Evolutionary conservation across 257 asterid genomes (phyloP), one percentile per base, ranked within the genome.

Genomic region (Rubia yunnanensis): DNA sequence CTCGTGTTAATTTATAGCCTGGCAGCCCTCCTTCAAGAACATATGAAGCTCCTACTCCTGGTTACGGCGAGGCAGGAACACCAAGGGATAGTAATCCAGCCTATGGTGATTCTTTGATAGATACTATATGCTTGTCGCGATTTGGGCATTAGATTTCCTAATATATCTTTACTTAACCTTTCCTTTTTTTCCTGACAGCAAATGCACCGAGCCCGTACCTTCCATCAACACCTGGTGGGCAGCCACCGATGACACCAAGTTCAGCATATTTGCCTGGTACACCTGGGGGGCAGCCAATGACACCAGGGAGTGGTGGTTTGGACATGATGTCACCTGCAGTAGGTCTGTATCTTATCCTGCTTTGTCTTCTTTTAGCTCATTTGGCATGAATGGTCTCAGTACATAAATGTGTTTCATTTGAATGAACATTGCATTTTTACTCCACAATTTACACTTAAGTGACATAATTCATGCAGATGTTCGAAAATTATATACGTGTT

Each of bases 191-290:
- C 64, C 69, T 26, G 65, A 60, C 85, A 94, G 99, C 86, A 72
- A 94, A 90, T 88, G 99, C 95, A 68, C 96, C 99, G 27, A 94
- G 97, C 71, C 99, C 99, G n/a, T 90, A 90, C 80, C 66, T 94
- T 77, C 97, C 99, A 46, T 88, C 96, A 13, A 89, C 97, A 46
- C 97, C 99, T 39, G 96, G 98, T 65, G 98, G 98, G 52, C 96
- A 87, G 73, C 96, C 95, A 50, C 98, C 98, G 5, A 85, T 89
- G 96, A 92, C 96, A 0, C 96, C 98, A 52, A 89, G 96, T 77
- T 92, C 98, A 31, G 91, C 97, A 46, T 89, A 89, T 74, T 83
- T 92, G 67, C 98, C 98, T 72, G 96, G 98, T 61, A 92, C 98
- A 8, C 98, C 98, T 32, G 97, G 96, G 61, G 99, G 96, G 60